Base-by-base conservation (phyloP, 768 basidiomycete species). In the Termitomyces sp. region DNA sequence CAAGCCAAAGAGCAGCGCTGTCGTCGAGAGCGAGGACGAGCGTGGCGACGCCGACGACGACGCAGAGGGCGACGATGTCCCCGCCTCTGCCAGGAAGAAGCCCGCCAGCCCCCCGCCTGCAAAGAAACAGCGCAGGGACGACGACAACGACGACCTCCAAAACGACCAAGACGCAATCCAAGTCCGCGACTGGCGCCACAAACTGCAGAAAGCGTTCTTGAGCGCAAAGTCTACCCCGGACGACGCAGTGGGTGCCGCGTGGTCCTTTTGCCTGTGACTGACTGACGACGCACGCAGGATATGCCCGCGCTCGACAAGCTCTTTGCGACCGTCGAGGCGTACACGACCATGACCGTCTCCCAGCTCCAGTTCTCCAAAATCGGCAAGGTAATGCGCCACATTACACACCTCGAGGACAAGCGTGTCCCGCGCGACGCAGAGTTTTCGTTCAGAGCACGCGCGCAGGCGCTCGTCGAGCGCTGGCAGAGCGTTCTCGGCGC, bases 151-250 rank as follows among this genome's bases (percentile, higher is more conserved):
- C 50, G 87, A 88, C 67, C 12, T 13, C 12, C 72, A 75, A 44
- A 75, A 71, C 51, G 86, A 89, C 70, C 80, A 79, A 1, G 87
- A 89, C 61, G 88, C 85, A 26, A 67, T 76, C 56, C 87, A 84
- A 68, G 88, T 91, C 68, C 85, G 86, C 67, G 86, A 87, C 58
- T 92, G 90, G 89, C 78, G 90, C 63, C 90, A 92, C 71, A 87
- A 81, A 69, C 79, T 92, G 13, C 90, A 93, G 71, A 85, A 89
- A 65, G 87, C 82, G 0, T 84, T 89, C 72, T 69, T 91, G 26
- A 63, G 67, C 54, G 43, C 36, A 13, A 68, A 67, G 49, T 50
- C 41, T 4, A 57, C 55, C 2, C 68, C 66, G 1, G 61, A 67
- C 32, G 61, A 63, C 4, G 57, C 60, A 5, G 67, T 68, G 56